A percentile compares a stretch with the other conserved stretches of the same genome.
Evolutionary conservation across 345 rosid species (phyloP).

Genomic region (Salix caprea): DNA sequence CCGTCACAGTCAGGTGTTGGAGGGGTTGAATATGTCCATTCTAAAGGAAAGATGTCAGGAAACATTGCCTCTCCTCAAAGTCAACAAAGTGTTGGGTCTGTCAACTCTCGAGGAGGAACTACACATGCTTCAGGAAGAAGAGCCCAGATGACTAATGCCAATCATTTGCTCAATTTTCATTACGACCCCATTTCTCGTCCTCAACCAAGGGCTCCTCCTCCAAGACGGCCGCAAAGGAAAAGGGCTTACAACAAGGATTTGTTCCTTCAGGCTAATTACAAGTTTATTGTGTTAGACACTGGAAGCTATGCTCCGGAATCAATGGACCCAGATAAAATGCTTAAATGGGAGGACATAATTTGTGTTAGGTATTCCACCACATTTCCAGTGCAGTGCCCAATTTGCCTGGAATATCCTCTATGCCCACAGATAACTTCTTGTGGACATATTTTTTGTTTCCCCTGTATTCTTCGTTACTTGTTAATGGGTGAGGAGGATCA

Average conservation of each 20-base stretch:
- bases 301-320: slow-evolving; percentile 58
- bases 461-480: slow-evolving; percentile 76
- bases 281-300: slow-evolving; percentile 80
- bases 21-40: slow-evolving; percentile 35
- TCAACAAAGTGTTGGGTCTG: slow-evolving; percentile 36
- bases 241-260: slow-evolving; percentile 86
- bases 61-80: slow-evolving; percentile 31
- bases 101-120: slow-evolving; percentile 38
- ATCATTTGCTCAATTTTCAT: slow-evolving; percentile 88
- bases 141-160: slow-evolving; percentile 63
- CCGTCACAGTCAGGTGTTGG: slow-evolving; percentile 24
- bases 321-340: slow-evolving; percentile 87
- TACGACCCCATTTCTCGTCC: slow-evolving; percentile 73
- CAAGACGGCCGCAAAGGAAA: slow-evolving; percentile 56
- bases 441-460: slow-evolving; percentile 97
- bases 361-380: slow-evolving; percentile 87
- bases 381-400: slow-evolving; percentile 79
- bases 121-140: slow-evolving; percentile 58
- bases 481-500: slow-evolving; percentile 67
- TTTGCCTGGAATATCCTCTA: slow-evolving; percentile 84
- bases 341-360: slow-evolving; percentile 84
- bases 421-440: slow-evolving; percentile 95
- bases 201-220: slow-evolving; percentile 56
- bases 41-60: slow-evolving; percentile 47
- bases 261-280: slow-evolving; percentile 94